Evolutionary conservation across 805 yeast genomes (phyloP).

Genomic region (Candida manassasensis): DNA sequence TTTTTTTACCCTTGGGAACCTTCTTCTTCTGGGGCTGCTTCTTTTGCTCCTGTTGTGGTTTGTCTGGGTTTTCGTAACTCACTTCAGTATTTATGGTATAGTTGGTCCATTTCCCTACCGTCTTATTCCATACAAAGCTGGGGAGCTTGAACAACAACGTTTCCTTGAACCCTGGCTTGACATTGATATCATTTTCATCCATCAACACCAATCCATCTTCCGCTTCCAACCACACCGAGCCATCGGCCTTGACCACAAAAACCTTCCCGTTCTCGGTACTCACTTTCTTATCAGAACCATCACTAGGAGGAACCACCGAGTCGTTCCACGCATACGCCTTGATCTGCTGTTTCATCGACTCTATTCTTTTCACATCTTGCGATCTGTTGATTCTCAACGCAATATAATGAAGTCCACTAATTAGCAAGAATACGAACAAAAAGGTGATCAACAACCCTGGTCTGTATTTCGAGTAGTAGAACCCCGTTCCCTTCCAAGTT

Average conservation of each 20-base stretch:
- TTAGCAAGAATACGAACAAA: conserved; percentile 44
- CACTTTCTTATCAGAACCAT: conserved; percentile 44
- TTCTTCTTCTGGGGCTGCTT: conserved; percentile 27
- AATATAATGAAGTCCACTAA: conserved; percentile 55
- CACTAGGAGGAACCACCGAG: conserved; percentile 45
- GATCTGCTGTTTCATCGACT: conserved; percentile 45
- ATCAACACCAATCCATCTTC: conserved; percentile 30
- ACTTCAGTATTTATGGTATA: conserved; percentile 15
- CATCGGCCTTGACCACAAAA: conserved; percentile 54
- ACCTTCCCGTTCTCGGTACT: conserved; percentile 43
- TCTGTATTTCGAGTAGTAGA: conserved; percentile 60
- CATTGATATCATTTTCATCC: conserved; percentile 44
- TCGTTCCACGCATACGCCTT: conserved; percentile 55
- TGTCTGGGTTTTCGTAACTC: conserved; percentile 5
- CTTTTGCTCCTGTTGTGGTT: conserved; percentile 11
- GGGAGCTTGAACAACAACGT: conserved; percentile 42
- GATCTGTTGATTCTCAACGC: conserved; percentile 49
- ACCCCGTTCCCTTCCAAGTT: conserved; percentile 63
- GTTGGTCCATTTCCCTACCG: conserved; percentile 31
- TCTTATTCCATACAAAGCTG: conserved; percentile 38
- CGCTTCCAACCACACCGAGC: conserved; percentile 47
- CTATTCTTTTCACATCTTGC: conserved; percentile 57
- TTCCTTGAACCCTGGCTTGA: conserved; percentile 46
- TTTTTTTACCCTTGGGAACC: conserved; percentile 37
- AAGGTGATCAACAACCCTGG: conserved; percentile 58